Evolutionary conservation across 2,329 filamentous ascomycete species (phyloP).

Genomic region (Ophiostoma triangulosporum): DNA sequence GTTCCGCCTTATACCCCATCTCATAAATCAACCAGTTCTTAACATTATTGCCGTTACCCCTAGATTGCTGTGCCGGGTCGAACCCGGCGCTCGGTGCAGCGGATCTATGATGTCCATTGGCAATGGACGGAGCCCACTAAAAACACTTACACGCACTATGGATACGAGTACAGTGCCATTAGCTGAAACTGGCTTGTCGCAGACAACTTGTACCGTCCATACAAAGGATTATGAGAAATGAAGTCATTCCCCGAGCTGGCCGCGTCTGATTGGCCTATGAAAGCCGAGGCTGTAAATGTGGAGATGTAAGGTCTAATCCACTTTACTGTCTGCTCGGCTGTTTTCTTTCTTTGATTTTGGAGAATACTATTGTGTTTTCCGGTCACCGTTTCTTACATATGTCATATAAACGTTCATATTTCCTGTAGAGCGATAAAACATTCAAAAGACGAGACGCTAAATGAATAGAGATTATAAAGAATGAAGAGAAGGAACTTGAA

Average conservation of each 20-base stretch:
- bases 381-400: too few relatives aligned
- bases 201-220: neutral
- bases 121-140: neutral
- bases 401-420: too few relatives aligned
- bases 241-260: neutral
- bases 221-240: neutral
- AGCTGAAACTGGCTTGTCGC: too few relatives aligned
- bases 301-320: neutral
- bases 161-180: neutral
- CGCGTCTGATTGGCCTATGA: conserved; percentile 8
- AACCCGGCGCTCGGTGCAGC: conserved; percentile 12
- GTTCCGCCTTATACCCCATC: neutral
- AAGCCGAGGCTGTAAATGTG: conserved; percentile 11
- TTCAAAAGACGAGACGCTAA: neutral
- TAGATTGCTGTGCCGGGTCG: neutral
- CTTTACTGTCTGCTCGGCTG: neutral
- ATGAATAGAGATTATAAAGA: neutral
- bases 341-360: neutral
- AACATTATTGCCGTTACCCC: neutral
- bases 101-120: conserved; percentile 1
- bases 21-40: neutral
- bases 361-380: too few relatives aligned
- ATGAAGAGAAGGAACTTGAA: too few relatives aligned
- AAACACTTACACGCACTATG: conserved; percentile 6
- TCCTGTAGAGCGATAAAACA: too few relatives aligned